Evolutionary conservation across 2,329 filamentous ascomycete species (phyloP).

Genomic region (Monilinia fructigena): DNA sequence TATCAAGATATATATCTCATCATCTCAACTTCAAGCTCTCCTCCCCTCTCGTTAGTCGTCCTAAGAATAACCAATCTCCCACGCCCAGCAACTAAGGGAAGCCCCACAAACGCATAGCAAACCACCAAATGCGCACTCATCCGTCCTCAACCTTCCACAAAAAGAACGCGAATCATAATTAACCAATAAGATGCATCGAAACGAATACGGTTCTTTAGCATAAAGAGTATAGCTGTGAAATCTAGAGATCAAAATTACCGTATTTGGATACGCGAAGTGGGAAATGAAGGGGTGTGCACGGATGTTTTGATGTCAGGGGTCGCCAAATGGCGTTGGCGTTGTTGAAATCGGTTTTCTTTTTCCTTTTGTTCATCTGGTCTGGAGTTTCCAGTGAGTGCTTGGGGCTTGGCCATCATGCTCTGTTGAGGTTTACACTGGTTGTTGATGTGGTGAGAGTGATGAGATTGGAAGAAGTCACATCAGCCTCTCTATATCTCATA

Average conservation of each 20-base stretch:
- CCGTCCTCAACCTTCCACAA: neutral
- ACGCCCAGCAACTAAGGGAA: neutral
- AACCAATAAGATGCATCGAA: neutral
- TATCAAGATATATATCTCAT: slow-evolving; percentile 8
- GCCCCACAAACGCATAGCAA: slow-evolving; percentile 8
- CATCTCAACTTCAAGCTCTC: neutral
- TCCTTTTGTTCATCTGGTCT: neutral
- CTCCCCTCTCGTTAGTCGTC: neutral
- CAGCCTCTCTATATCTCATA: too few relatives aligned
- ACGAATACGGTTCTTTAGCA: neutral
- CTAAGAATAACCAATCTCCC: neutral
- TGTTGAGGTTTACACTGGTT: too few relatives aligned
- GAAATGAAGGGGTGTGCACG: slow-evolving; percentile 18
- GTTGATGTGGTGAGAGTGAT: too few relatives aligned
- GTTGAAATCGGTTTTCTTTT: neutral
- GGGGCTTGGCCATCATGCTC: neutral
- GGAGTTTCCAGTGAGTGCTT: slow-evolving; percentile 3
- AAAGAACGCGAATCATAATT: neutral
- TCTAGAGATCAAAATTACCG: neutral
- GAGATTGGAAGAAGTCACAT: too few relatives aligned
- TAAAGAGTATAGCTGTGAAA: slow-evolving; percentile 1
- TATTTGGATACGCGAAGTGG: neutral
- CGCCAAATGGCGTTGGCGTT: neutral
- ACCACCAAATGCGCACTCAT: neutral
- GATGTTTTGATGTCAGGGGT: slow-evolving; percentile 10